phyloP scores from a whole-genome alignment of 2,329 filamentous ascomycete genomes.

The Paradendryphiella salina region DNA sequence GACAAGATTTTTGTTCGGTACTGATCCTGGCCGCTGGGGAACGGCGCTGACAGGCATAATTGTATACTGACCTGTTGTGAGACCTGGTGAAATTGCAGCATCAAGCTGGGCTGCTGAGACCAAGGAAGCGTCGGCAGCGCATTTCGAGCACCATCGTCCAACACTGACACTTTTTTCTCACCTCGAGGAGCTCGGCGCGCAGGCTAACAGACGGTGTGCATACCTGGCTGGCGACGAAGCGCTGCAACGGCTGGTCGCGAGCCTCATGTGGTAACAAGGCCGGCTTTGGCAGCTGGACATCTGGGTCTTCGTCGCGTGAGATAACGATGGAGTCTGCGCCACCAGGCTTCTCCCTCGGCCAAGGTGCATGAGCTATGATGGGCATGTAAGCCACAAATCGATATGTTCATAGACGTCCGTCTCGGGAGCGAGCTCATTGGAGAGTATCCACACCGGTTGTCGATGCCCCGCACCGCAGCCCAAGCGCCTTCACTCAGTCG shows the following conservation, averaged over 20 bases:
- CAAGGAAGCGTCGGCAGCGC: no score
- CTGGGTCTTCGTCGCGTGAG: background rate
- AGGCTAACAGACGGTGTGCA: background rate
- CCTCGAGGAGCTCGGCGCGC: background rate
- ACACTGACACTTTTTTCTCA: background rate
- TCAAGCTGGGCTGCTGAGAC: no score
- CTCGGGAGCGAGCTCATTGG: conserved; percentile 14
- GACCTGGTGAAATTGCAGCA: no score
- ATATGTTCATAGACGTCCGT: conserved; percentile 6
- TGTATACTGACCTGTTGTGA: no score
- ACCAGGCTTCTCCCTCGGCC: background rate
- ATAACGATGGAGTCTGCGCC: background rate
- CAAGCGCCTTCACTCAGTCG: conserved; percentile 2
- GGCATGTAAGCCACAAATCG: conserved; percentile 19
- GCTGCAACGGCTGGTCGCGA: conserved; percentile 37
- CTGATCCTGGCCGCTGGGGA: no score
- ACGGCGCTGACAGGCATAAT: no score
- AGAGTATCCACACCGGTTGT: background rate
- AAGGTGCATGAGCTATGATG: conserved; percentile 16
- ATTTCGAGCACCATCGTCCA: no score
- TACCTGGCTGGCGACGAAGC: conserved; percentile 20
- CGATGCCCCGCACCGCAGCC: conserved; percentile 21
- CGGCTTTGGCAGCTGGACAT: conserved; percentile 14
- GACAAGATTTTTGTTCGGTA: no score
- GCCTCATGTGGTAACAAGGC: conserved; percentile 37